Conservation (phyloP, 257 asterid genomes). For the Sherardia arvensis region DNA sequence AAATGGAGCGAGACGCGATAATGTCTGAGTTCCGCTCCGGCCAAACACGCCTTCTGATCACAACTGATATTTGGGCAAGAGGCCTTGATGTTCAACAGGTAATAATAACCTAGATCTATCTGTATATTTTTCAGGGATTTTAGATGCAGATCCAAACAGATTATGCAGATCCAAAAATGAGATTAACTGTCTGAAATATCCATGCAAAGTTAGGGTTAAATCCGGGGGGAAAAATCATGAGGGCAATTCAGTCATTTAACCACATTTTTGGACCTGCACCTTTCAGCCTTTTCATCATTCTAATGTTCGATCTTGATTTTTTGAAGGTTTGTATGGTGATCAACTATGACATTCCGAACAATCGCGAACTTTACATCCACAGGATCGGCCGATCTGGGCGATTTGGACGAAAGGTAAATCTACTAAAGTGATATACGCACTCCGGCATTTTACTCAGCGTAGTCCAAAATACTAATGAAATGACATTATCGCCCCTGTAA, state of each 20-base stretch:
- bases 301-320: neutral
- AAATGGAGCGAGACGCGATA: conserved; percentile 87
- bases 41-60: conserved; percentile 81
- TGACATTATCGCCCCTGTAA: too few species aligned
- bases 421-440: too few species aligned
- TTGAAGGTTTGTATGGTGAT: conserved; percentile 83
- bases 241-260: too few species aligned
- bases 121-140: too few species aligned
- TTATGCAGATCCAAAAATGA: neutral
- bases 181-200: too few species aligned
- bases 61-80: conserved; percentile 99
- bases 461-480: too few species aligned
- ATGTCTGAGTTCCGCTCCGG: conserved; percentile 82
- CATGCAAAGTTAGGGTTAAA: too few species aligned
- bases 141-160: too few species aligned
- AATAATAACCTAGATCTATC: conserved; percentile 6
- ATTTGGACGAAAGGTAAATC: conserved; percentile 93
- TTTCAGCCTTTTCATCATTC: neutral
- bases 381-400: conserved; percentile 98
- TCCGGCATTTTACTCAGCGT: too few species aligned
- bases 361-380: conserved; percentile 90
- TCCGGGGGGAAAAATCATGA: too few species aligned
- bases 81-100: conserved; percentile 99
- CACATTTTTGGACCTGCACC: neutral
- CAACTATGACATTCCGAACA: conserved; percentile 93